Conservation (phyloP, 1,139 yeast genomes). For the Pneumocystis wakefieldiae region DNA sequence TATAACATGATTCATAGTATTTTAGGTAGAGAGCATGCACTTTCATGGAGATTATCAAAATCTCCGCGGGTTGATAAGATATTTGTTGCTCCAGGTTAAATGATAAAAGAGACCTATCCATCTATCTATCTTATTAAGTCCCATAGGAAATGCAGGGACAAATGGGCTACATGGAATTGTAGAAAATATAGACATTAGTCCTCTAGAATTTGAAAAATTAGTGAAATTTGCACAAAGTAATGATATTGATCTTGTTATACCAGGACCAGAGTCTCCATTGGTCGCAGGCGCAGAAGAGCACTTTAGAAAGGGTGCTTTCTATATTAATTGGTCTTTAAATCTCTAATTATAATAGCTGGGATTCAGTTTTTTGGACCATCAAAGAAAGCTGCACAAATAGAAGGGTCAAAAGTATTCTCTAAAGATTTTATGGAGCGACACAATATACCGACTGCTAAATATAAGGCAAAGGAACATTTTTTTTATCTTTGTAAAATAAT, state of each 20-base stretch:
- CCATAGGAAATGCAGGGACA: constrained; percentile 64
- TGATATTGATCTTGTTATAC: constrained; percentile 60
- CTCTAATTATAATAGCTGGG: constrained; percentile 41
- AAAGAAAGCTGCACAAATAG: constrained; percentile 80
- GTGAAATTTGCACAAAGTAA: constrained; percentile 58
- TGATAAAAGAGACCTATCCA: not conserved
- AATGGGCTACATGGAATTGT: constrained; percentile 37
- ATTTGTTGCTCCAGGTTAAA: constrained; percentile 75
- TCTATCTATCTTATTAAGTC: not conserved
- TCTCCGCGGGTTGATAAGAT: constrained; percentile 57
- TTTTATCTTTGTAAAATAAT: not conserved
- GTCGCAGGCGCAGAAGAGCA: constrained; percentile 76
- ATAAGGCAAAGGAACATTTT: constrained; percentile 26
- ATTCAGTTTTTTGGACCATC: constrained; percentile 95
- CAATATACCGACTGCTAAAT: constrained; percentile 85
- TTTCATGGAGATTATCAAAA: constrained; percentile 80
- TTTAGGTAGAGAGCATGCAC: constrained; percentile 72
- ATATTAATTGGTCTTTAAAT: not conserved
- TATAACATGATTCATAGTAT: not conserved
- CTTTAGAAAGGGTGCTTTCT: constrained; percentile 30
- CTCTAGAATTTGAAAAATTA: constrained; percentile 26
- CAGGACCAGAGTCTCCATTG: constrained; percentile 98
- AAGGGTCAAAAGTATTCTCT: constrained; percentile 91
- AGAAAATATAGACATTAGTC: constrained; percentile 52
- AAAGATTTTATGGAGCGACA: constrained; percentile 89